Evolutionary conservation across 1,139 yeast genomes (phyloP), one percentile per base, ranked within the genome.

Genomic region (Suhomyces guaymorum): DNA sequence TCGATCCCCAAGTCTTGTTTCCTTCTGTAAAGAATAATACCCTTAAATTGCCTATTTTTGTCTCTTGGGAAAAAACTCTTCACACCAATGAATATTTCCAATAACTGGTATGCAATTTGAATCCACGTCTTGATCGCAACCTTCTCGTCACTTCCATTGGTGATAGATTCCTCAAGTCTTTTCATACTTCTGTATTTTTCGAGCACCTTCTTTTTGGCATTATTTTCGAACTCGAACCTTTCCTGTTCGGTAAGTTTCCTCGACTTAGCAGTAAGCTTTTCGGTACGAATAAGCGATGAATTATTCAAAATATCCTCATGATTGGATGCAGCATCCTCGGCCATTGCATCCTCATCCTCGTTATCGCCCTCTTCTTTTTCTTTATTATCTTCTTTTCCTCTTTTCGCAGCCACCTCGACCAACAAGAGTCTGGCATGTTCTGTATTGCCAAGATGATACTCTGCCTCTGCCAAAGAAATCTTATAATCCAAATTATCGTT

Each of bases 91-190:
- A 92, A 90, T 45, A 86, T 78, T 51, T 87, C 95, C 30, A 90
- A 78, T 37, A 94, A 68, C 44, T 85, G 95, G 3, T 86, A 76
- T 0, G 95, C 96, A 9, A 82, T 67, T 44, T 88, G 88, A 47
- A 86, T 73, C 97, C 97, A 92, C 9, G 88, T 78, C 10, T 75
- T 68, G 0, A 80, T 76, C 5, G 94, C 88, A 8, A 80, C 77
- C 7, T 59, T 55, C 37, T 83, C 83, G 3, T 80, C 81, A 7
- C 13, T 25, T 2, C 17, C 26, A 10, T 57, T 57, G 20, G 64
- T 66, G 26, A 80, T 59, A 3, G 82, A 80, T 0, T 70, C 73
- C 29, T 77, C 75, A 35, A 83, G 71, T 35, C 83, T 65, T 23
- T 70, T 64, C 55, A 89, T 71, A 42, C 88, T 72, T 13, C 76